Conservation (phyloP, 2,329 filamentous ascomycete genomes). For the Arachnomyces sp. region DNA sequence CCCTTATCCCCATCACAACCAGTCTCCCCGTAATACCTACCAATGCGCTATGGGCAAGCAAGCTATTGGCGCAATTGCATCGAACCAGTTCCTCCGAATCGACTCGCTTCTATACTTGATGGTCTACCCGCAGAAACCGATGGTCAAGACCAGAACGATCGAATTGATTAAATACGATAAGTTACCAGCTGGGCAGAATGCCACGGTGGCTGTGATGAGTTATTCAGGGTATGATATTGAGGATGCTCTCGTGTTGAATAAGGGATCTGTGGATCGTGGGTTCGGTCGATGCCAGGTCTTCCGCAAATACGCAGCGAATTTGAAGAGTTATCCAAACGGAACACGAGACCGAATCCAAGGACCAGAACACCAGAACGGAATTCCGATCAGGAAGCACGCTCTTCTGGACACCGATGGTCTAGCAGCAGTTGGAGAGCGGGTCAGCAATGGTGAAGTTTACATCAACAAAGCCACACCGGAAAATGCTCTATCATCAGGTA, state of each 20-base stretch:
- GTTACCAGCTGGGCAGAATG: conserved; percentile 91
- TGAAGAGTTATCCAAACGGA: conserved; percentile 85
- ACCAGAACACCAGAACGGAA: conserved; percentile 56
- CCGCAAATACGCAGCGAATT: conserved; percentile 78
- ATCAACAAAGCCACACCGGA: conserved; percentile 82
- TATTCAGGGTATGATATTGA: conserved; percentile 99
- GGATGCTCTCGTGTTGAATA: conserved; percentile 93
- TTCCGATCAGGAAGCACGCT: conserved; percentile 59
- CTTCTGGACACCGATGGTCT: conserved; percentile 80
- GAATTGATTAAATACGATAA: conserved; percentile 97
- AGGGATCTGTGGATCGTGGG: conserved; percentile 86
- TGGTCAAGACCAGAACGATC: conserved; percentile 96
- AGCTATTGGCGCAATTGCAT: conserved; percentile 95
- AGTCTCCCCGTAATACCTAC: conserved; percentile 96
- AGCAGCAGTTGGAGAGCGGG: conserved; percentile 73
- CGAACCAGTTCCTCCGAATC: conserved; percentile 95
- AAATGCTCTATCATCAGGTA: conserved; percentile 65
- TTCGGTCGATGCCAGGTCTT: conserved; percentile 98
- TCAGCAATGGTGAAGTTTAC: conserved; percentile 75
- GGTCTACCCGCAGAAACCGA: conserved; percentile 93
- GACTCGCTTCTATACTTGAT: conserved; percentile 94
- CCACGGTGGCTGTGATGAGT: conserved; percentile 97
- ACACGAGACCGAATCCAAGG: conserved; percentile 52
- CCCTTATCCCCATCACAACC: conserved; percentile 97
- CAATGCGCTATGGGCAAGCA: conserved; percentile 99